Percentiles rank a stretch among this genome's conserved stretches.
These are phyloP conservation scores for Mycosphaerelloides madeirae DNA, from an alignment of 2,329 filamentous ascomycete genomes.

Conservation along the genomic window DNA sequence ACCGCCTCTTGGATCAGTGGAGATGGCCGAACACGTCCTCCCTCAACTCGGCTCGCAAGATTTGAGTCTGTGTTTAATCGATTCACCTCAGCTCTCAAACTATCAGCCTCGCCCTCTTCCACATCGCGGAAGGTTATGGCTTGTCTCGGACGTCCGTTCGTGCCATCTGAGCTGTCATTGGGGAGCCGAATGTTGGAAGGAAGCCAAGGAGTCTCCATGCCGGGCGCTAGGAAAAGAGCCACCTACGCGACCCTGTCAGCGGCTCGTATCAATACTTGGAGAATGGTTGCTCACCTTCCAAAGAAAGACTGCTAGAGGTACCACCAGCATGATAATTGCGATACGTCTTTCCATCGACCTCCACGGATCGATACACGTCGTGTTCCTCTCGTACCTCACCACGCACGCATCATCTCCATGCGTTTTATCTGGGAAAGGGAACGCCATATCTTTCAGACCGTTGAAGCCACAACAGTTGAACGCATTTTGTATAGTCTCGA, in stretches of 20 bases:
- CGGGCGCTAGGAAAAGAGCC: conserved; percentile 23
- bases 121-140: conserved; percentile 25
- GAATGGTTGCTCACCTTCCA: conserved; percentile 48
- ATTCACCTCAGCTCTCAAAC: conserved; percentile 25
- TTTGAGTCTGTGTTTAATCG: conserved; percentile 29
- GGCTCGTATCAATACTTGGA: not conserved
- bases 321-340: conserved; percentile 52
- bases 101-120: conserved; percentile 25
- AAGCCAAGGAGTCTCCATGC: conserved; percentile 26
- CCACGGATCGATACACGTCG: conserved; percentile 54
- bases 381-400: conserved; percentile 43
- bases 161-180: conserved; percentile 9
- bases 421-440: conserved; percentile 52
- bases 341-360: conserved; percentile 50
- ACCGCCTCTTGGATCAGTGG: conserved; percentile 14
- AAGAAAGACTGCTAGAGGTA: conserved; percentile 51
- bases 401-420: conserved; percentile 40
- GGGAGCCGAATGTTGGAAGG: conserved; percentile 27
- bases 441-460: conserved; percentile 55
- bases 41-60: conserved; percentile 27
- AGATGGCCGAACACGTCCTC: conserved; percentile 16
- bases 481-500: conserved; percentile 60
- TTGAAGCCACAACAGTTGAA: conserved; percentile 64
- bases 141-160: conserved; percentile 9
- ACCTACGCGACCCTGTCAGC: conserved; percentile 15